Base-by-base conservation (phyloP, 305 asterid species). In the Stenogyne calaminthoides region DNA sequence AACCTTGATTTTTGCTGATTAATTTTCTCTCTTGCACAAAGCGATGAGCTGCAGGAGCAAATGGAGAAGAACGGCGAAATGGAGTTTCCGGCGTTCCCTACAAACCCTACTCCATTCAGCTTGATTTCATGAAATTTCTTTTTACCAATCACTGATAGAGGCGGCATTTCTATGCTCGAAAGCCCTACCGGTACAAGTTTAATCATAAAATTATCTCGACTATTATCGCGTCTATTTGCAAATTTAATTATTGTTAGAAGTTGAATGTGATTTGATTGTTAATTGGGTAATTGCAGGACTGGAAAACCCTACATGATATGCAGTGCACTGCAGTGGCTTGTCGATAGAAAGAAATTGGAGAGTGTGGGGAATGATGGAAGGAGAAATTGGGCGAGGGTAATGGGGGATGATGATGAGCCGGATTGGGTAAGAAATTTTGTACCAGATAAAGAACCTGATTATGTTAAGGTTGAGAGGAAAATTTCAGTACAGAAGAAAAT, bases 301-400 rank as follows among this genome's bases (percentile, higher is more conserved):
- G 99, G 99, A 95, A 95, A 87, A 95, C 99, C 58, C 85, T 95
- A 49, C 81, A 90, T 95, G 72, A 95, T 92, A 67, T 95, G 98
- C 77, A 90, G 99, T 89, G 96, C 99, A 12, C 77, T 95, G 82
- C 99, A 95, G 69, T 95, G 99, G 99, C 90, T 92, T 58, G 87
- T 87, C 12, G 97, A 95, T 74, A 86, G 81, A 66, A 89, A 83
- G 84, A 82, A 88, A 18, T 56, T 74, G 15, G 78, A 76, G 64
- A 70, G 64, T 46, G 58, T 64, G 64, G 69, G 47, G 39, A 70
- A 61, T 29, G 67, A 71, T 63, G 75, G 79, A 67, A 70, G 25
- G 84, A 57, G 22, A 78, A 77, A 37, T 37, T 65, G 70, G 84
- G 82, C n/a, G 86, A 67, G 82, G 81, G 73, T 74, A 84, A 70